A percentile compares a stretch with the other conserved stretches of the same genome.
These are phyloP conservation scores for Coffea canephora DNA, from an alignment of 257 asterid species.

Conservation along the genomic window DNA sequence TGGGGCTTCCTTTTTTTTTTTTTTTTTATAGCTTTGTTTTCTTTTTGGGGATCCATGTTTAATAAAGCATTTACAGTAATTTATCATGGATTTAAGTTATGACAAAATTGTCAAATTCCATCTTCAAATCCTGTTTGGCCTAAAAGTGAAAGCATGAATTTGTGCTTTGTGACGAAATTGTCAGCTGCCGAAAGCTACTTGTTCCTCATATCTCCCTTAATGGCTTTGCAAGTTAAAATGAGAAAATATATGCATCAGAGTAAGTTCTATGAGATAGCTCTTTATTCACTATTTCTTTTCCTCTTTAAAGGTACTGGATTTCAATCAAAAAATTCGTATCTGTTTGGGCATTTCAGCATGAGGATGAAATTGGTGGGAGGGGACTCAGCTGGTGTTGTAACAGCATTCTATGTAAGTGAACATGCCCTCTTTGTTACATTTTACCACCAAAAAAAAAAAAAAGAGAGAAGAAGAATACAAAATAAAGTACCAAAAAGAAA, in stretches of 20 bases:
- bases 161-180: not conserved
- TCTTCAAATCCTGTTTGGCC: not conserved
- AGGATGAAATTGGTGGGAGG: slow-evolving; percentile 39
- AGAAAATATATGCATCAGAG: not conserved
- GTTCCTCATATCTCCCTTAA: not conserved
- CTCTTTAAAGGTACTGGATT: slow-evolving; percentile 38
- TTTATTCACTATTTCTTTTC: no score
- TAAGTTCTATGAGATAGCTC: no score
- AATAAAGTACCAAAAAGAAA: not conserved
- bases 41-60: no score
- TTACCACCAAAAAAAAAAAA: no score
- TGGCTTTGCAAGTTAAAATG: not conserved
- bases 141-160: not conserved
- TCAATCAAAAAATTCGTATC: slow-evolving; percentile 35
- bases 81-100: not conserved
- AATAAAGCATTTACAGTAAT: no score
- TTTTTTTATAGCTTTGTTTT: no score
- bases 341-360: slow-evolving; percentile 47
- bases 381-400: slow-evolving; percentile 43
- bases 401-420: slow-evolving; percentile 37
- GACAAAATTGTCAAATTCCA: not conserved
- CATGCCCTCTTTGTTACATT: not conserved
- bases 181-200: not conserved
- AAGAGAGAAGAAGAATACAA: no score
- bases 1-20: not conserved